Conservation (phyloP, 495 filamentous ascomycete genomes). For the Podospora appendiculata region DNA sequence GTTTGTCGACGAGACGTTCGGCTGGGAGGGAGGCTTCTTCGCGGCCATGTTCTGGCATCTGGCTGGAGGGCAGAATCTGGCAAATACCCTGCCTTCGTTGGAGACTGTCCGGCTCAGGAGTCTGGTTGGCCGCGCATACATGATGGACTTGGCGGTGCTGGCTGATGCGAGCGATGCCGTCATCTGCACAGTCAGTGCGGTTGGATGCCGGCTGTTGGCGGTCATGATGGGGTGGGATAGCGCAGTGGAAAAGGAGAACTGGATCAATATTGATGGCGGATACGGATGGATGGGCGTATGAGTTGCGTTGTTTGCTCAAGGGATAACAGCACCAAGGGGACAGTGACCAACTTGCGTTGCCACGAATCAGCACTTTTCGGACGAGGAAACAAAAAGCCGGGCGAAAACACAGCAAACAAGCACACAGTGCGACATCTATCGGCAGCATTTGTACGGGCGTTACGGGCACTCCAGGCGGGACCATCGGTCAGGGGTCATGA, state of each 20-base stretch:
- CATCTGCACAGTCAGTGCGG: slow-evolving; percentile 58
- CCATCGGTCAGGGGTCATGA: too few species aligned
- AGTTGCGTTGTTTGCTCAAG: not conserved
- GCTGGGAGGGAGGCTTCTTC: slow-evolving; percentile 74
- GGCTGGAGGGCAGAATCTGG: slow-evolving; percentile 18
- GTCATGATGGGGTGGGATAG: slow-evolving; percentile 77
- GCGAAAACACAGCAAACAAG: too few species aligned
- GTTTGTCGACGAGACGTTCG: slow-evolving; percentile 57
- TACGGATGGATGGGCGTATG: slow-evolving; percentile 46
- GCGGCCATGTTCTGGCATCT: slow-evolving; percentile 60
- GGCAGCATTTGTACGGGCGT: too few species aligned
- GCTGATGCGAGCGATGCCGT: slow-evolving; percentile 51
- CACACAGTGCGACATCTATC: too few species aligned
- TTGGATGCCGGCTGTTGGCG: slow-evolving; percentile 59
- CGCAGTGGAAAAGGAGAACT: slow-evolving; percentile 45
- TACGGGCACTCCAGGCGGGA: too few species aligned
- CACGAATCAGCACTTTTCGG: too few species aligned
- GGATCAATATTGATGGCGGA: slow-evolving; percentile 68
- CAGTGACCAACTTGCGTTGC: not conserved
- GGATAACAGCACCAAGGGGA: not conserved
- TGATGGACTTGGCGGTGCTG: slow-evolving; percentile 63
- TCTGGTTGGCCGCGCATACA: slow-evolving; percentile 60
- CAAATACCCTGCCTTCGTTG: slow-evolving; percentile 27
- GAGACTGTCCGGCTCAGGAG: slow-evolving; percentile 51
- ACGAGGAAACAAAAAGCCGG: too few species aligned